phyloP scores from a whole-genome alignment of 1,284 basidiomycete genomes.

The Naganishia liquefaciens region DNA sequence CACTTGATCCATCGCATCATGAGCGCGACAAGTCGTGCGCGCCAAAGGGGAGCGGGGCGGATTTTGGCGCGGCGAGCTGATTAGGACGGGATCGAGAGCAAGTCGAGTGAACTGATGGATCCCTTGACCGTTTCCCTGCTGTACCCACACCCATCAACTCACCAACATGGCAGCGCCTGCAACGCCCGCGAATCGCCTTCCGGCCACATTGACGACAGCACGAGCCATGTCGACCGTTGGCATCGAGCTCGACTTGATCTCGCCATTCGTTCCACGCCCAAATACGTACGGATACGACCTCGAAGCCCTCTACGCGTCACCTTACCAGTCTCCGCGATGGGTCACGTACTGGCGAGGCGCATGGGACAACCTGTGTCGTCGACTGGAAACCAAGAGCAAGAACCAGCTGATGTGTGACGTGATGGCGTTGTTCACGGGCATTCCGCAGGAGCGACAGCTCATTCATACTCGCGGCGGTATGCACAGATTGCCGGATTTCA shows the following conservation, averaged over 20 bases:
- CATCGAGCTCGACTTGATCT: neutral
- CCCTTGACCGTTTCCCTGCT: neutral
- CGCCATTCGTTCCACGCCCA: neutral
- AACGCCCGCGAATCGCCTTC: neutral
- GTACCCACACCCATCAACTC: neutral
- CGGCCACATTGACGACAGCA: neutral
- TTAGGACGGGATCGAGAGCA: no score
- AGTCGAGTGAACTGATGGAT: neutral
- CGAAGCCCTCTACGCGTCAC: neutral
- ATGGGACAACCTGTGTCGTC: neutral
- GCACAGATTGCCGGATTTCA: conserved; percentile 1
- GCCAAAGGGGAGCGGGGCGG: neutral
- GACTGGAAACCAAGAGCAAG: neutral
- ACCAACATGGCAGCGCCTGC: neutral
- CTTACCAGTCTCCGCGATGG: neutral
- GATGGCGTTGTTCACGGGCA: neutral
- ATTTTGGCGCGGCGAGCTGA: neutral
- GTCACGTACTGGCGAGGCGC: neutral
- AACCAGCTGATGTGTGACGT: neutral
- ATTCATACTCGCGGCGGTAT: neutral
- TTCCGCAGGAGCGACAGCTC: neutral
- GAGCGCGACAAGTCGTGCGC: neutral
- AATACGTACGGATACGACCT: neutral
- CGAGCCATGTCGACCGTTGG: neutral
- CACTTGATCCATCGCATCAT: conserved; percentile 1